A percentile compares a stretch with the other conserved stretches of the same genome.
These are phyloP conservation scores for Chaetoceros muelleri DNA, from an alignment of 108 stramenopile genomes.

Conservation along the genomic window DNA sequence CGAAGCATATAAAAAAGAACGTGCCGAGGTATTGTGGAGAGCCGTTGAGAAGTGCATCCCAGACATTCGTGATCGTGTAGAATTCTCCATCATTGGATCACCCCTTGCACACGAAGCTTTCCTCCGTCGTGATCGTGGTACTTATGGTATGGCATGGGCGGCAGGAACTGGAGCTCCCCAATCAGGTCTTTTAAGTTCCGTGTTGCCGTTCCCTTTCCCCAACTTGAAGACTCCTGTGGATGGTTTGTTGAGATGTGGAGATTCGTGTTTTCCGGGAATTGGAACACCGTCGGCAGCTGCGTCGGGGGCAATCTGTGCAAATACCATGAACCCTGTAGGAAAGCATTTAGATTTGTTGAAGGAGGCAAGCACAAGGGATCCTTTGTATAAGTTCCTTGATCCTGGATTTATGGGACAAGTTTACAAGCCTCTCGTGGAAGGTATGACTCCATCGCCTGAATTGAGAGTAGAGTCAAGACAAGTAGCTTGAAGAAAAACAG, in stretches of 20 bases:
- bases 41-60: conserved; percentile 91
- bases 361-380: conserved; percentile 66
- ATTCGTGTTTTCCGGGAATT: conserved; percentile 92
- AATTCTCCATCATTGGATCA: conserved; percentile 88
- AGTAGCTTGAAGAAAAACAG: neutral
- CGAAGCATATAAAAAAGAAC: conserved; percentile 87
- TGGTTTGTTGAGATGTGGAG: conserved; percentile 82
- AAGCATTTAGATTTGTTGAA: conserved; percentile 73
- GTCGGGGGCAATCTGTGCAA: conserved; percentile 82
- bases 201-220: conserved; percentile 84
- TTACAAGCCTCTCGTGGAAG: conserved; percentile 71
- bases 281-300: conserved; percentile 93
- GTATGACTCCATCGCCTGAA: conserved; percentile 74
- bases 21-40: conserved; percentile 77
- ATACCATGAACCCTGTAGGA: conserved; percentile 74
- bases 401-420: conserved; percentile 68
- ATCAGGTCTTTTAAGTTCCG: conserved; percentile 58
- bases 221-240: conserved; percentile 88
- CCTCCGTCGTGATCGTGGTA: conserved; percentile 81
- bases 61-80: conserved; percentile 78
- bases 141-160: conserved; percentile 93
- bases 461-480: conserved; percentile 24
- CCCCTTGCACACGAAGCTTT: conserved; percentile 93
- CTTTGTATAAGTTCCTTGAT: conserved; percentile 84
- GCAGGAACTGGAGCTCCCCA: conserved; percentile 87